These are phyloP conservation scores for Gypsophila paniculata DNA, from an alignment of 179 eudicot species.

Conservation along the genomic window DNA sequence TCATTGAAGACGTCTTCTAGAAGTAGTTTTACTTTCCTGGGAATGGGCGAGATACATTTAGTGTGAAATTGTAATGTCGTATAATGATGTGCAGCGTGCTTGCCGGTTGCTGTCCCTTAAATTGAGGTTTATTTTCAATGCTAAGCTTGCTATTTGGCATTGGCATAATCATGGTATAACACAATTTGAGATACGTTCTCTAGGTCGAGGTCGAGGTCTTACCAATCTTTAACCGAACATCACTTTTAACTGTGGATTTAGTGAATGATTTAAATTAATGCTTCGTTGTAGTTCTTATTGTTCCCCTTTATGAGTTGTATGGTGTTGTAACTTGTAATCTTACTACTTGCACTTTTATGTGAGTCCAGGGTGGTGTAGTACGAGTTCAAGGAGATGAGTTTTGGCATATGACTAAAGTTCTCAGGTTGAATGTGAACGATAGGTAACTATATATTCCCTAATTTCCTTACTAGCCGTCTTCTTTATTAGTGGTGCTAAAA, in stretches of 20 bases:
- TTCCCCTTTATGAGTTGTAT: not conserved
- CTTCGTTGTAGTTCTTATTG: not conserved
- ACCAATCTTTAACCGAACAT: not conserved
- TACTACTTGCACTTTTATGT: conserved; percentile 5
- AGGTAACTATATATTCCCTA: conserved; percentile 43
- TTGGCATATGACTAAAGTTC: conserved; percentile 92
- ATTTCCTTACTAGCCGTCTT: not conserved
- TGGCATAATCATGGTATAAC: not conserved
- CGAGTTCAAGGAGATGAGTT: conserved; percentile 85
- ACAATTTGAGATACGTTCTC: not conserved
- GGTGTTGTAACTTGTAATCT: not conserved
- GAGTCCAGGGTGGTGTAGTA: conserved; percentile 56
- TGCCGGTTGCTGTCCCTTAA: not conserved
- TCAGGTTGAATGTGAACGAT: conserved; percentile 55
- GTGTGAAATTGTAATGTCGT: not conserved
- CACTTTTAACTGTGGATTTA: not conserved
- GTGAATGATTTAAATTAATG: not conserved
- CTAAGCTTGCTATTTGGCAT: not conserved
- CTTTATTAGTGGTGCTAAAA: not conserved
- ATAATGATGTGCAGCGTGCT: not conserved
- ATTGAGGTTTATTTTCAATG: not conserved
- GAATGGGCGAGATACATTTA: too few relatives aligned
- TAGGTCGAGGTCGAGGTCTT: not conserved
- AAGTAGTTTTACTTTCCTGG: not conserved
- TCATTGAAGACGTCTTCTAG: too few relatives aligned